phyloP scores from a whole-genome alignment of 2,329 filamentous ascomycete species.

The Fusarium sp. region DNA sequence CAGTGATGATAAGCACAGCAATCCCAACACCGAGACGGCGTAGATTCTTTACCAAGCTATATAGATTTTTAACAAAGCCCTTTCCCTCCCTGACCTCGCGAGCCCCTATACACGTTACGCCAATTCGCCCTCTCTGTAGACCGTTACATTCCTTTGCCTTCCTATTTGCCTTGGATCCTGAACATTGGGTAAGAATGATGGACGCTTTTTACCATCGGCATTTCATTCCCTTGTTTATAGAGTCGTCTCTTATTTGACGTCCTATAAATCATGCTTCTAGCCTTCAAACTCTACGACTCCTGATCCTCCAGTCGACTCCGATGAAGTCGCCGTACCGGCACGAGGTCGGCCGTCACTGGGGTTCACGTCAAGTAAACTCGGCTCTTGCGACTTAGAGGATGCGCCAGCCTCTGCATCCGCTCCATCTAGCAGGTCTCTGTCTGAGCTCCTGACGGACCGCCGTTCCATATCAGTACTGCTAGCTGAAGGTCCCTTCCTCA shows the following conservation, averaged over 20 bases:
- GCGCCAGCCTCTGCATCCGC: conserved; percentile 77
- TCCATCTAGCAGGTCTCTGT: conserved; percentile 78
- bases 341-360: conserved; percentile 45
- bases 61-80: conserved; percentile 7
- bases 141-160: conserved; percentile 16
- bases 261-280: conserved; percentile 30
- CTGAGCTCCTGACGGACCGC: conserved; percentile 73
- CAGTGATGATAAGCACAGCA: not conserved
- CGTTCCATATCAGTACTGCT: conserved; percentile 69
- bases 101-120: conserved; percentile 18
- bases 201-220: conserved; percentile 23
- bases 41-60: conserved; percentile 15
- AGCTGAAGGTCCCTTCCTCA: conserved; percentile 52
- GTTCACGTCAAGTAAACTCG: conserved; percentile 53
- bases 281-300: conserved; percentile 60
- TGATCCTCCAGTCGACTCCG: conserved; percentile 49
- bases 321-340: conserved; percentile 47
- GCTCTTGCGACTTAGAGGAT: conserved; percentile 49
- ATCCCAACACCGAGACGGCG: not conserved
- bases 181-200: conserved; percentile 20
- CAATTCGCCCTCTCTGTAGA: conserved; percentile 24
- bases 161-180: conserved; percentile 16
- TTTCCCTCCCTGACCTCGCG: not conserved
- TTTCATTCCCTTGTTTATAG: conserved; percentile 34
- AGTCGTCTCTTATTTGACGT: conserved; percentile 13